Evolutionary conservation across 257 asterid genomes (phyloP).

Genomic region (Solanum tarijense): DNA sequence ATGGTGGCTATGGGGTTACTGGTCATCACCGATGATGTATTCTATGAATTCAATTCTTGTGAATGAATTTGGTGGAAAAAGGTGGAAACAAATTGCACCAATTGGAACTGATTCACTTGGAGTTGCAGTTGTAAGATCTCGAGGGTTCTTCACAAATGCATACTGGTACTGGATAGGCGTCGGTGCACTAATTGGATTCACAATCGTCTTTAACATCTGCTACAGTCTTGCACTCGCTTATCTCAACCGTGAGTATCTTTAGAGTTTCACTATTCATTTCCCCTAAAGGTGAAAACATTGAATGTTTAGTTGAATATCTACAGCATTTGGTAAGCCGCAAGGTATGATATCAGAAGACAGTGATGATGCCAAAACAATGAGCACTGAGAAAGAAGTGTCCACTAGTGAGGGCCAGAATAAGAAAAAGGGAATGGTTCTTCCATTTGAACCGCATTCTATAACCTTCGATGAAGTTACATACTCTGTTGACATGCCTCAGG

Average conservation of each 20-base stretch:
- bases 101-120: conserved; percentile 32
- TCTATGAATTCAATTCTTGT: background rate
- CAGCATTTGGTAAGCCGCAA: background rate
- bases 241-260: conserved; percentile 37
- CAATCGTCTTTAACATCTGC: conserved; percentile 23
- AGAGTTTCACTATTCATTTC: background rate
- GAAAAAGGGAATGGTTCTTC: conserved; percentile 36
- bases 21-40: background rate
- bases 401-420: background rate
- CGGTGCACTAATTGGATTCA: conserved; percentile 31
- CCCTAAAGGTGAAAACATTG: background rate
- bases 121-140: conserved; percentile 12
- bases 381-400: background rate
- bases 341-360: background rate
- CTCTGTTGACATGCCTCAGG: conserved; percentile 63
- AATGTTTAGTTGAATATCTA: background rate
- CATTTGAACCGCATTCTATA: conserved; percentile 45
- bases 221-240: conserved; percentile 22
- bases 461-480: conserved; percentile 36
- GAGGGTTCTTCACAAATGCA: conserved; percentile 42
- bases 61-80: background rate
- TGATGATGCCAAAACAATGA: background rate
- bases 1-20: background rate
- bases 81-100: background rate
- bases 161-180: conserved; percentile 66